phyloP scores from a whole-genome alignment of 371 early-diverging fungal species.

The Mucor sp. region DNA sequence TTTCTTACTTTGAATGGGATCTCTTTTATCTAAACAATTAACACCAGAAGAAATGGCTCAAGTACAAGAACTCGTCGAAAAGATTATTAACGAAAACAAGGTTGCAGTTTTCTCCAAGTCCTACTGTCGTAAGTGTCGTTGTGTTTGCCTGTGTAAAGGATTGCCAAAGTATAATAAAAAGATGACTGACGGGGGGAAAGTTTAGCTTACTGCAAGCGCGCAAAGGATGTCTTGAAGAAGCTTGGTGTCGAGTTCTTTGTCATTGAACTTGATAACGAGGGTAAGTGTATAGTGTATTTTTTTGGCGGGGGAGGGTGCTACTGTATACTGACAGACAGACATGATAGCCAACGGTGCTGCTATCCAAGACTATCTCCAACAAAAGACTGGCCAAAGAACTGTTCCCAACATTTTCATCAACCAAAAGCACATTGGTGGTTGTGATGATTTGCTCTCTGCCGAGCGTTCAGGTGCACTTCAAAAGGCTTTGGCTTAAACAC shows the following conservation, averaged over 20 bases:
- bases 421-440: slow-evolving; percentile 80
- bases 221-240: slow-evolving; percentile 59
- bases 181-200: too few species aligned
- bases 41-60: slow-evolving; percentile 34
- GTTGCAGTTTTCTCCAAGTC: slow-evolving; percentile 78
- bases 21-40: slow-evolving; percentile 7
- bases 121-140: slow-evolving; percentile 62
- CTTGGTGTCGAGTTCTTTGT: slow-evolving; percentile 36
- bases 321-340: too few species aligned
- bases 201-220: slow-evolving; percentile 64
- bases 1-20: slow-evolving; percentile 11
- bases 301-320: too few species aligned
- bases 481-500: slow-evolving; percentile 38
- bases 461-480: slow-evolving; percentile 58
- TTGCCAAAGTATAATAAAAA: not conserved
- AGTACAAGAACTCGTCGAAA: slow-evolving; percentile 27
- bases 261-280: slow-evolving; percentile 56
- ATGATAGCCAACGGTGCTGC: slow-evolving; percentile 60
- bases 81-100: slow-evolving; percentile 32
- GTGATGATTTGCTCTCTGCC: slow-evolving; percentile 60
- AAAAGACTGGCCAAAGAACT: slow-evolving; percentile 78
- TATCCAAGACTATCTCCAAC: slow-evolving; percentile 71
- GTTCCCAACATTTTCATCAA: slow-evolving; percentile 91
- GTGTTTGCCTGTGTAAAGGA: not conserved
- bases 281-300: slow-evolving; percentile 13